These are phyloP conservation scores for Candida coquimbonensis DNA, from an alignment of 805 yeast genomes.

Conservation along the genomic window DNA sequence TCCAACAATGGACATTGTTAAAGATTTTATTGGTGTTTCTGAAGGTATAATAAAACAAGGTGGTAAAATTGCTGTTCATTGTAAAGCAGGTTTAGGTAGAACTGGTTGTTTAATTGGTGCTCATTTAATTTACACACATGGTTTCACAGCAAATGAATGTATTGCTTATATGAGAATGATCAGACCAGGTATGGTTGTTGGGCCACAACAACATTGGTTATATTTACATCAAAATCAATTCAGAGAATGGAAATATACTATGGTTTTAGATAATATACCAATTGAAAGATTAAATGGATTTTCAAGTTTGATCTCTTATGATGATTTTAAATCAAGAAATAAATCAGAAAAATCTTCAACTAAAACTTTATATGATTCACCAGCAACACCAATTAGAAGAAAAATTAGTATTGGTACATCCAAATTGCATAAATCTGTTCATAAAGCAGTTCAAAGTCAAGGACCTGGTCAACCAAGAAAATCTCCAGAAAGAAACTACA, in stretches of 20 bases:
- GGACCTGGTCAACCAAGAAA: conserved; percentile 98
- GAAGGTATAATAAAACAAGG: conserved; percentile 80
- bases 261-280: conserved; percentile 67
- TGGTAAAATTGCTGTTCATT: conserved; percentile 97
- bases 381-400: conserved; percentile 70
- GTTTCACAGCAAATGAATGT: conserved; percentile 95
- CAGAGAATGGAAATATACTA: conserved; percentile 92
- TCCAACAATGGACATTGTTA: conserved; percentile 90
- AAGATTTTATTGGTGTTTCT: conserved; percentile 90
- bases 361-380: conserved; percentile 28
- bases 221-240: conserved; percentile 94
- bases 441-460: conserved; percentile 78
- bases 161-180: conserved; percentile 94
- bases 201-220: conserved; percentile 99
- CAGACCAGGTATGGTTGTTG: conserved; percentile 99
- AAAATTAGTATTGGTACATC: conserved; percentile 62
- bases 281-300: conserved; percentile 63
- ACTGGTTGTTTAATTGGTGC: conserved; percentile 98
- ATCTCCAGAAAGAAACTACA: conserved; percentile 27
- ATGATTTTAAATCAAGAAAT: conserved; percentile 50
- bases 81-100: conserved; percentile 97
- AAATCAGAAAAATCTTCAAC: conserved; percentile 20
- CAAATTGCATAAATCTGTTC: conserved; percentile 54
- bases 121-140: conserved; percentile 90
- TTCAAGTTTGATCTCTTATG: conserved; percentile 54